Evolutionary conservation across 2,329 filamentous ascomycete species (phyloP), one percentile per base, ranked within the genome.

Genomic region (Xylaria digitata): DNA sequence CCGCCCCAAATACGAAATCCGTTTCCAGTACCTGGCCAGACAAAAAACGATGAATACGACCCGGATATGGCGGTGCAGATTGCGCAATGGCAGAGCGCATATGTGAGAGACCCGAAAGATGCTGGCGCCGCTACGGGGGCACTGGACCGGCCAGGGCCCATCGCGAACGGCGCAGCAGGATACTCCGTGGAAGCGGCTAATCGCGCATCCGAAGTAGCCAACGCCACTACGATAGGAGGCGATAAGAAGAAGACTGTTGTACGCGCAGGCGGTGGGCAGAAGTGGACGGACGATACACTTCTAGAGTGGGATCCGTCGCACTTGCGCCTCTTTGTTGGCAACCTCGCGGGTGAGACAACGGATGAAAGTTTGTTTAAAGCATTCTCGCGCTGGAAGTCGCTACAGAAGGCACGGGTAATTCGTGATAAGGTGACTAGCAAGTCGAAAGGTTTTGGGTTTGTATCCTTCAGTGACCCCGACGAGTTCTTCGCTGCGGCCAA

Each of bases 271-370:
- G 96, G 96, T 68, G 96, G 96, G 62, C 93, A 97, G 82, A 92
- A 89, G 65, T 99, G 96, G 96, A 91, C 92, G 26, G 96, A 99
- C 78, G 86, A 92, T 63, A 87, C 91, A 0, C 87, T 99, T 3
- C 87, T 98, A 1, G 96, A 98, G 78, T 99, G 96, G 96, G 94
- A 98, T 76, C 95, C 95, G 1, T 88, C 92, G 32, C 96, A 99
- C 78, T 92, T 97, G 75, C 93, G 96, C 42, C 88, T 99, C 49
- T 98, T 98, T 79, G 94, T 98, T 17, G 96, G 96, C 71, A 99
- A 99, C 79, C 87, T 99, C 58, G 96, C 96, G 46, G 96, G 96
- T 72, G 96, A 99, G 83, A 96, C 97, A 34, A 99, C 96, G 0
- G 96, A 99, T 79, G 96, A 99, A 63, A 96, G 93, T 1, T 86